These are phyloP conservation scores for Populus deltoides DNA, from an alignment of 345 rosid species.

Conservation along the genomic window DNA sequence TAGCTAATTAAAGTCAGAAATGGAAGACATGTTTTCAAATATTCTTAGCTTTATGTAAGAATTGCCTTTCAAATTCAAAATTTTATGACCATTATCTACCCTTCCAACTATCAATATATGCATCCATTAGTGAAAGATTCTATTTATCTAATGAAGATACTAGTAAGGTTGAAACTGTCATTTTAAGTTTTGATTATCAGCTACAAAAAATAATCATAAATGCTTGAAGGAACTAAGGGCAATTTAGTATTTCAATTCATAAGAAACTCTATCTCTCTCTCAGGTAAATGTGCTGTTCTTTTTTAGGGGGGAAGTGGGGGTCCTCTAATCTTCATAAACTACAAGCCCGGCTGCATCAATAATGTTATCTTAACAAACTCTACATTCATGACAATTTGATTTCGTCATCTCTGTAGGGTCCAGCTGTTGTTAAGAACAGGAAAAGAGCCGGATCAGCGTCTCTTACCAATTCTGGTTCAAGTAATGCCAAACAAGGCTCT, in stretches of 20 bases:
- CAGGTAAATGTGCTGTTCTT: too few relatives aligned
- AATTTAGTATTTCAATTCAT: too few relatives aligned
- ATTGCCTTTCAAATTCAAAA: neutral
- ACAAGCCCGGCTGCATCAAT: too few relatives aligned
- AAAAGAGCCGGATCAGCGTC: slow-evolving; percentile 49
- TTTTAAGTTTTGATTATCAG: neutral
- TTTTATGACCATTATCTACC: neutral
- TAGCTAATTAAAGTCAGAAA: neutral
- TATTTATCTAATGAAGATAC: neutral
- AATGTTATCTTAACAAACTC: neutral
- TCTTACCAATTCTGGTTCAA: slow-evolving; percentile 37
- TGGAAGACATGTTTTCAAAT: neutral
- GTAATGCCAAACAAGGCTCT: slow-evolving; percentile 40
- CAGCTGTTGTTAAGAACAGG: slow-evolving; percentile 37
- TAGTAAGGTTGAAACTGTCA: neutral
- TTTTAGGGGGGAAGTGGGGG: too few relatives aligned
- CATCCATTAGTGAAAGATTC: neutral
- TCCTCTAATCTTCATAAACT: too few relatives aligned
- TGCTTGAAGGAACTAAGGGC: neutral
- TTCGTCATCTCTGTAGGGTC: slow-evolving; percentile 36
- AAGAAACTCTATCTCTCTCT: too few relatives aligned
- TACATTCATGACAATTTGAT: slow-evolving; percentile 5
- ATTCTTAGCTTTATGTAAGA: neutral
- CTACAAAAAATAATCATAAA: neutral
- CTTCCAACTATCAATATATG: neutral